A percentile compares a stretch with the other conserved stretches of the same genome.
Conservation (phyloP, 129 eudicot genomes). For the Cynara cardunculus region DNA sequence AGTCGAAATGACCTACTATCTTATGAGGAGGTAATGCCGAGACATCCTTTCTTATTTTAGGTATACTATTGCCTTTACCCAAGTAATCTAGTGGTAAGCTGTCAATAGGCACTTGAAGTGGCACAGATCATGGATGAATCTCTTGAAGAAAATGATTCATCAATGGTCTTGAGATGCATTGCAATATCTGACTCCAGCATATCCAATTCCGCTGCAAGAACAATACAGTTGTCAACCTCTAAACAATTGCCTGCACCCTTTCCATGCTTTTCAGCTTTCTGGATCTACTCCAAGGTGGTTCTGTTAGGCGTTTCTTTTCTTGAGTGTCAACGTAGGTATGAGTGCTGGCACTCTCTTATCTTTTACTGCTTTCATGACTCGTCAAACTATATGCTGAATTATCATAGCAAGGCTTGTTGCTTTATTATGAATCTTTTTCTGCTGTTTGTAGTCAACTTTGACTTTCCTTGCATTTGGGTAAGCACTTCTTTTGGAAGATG, state of each 20-base stretch:
- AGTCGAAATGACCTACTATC: conserved; percentile 64
- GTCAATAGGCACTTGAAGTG: conserved; percentile 84
- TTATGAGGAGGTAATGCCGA: conserved; percentile 72
- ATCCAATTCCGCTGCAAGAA: conserved; percentile 23
- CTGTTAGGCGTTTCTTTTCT: conserved; percentile 82
- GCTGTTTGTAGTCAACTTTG: too few species aligned
- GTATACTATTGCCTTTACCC: conserved; percentile 19
- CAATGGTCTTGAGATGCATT: conserved; percentile 65
- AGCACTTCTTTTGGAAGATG: background rate
- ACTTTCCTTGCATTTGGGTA: background rate
- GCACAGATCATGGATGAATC: conserved; percentile 94
- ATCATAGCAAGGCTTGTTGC: background rate
- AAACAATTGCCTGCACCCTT: conserved; percentile 33
- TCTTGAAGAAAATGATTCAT: conserved; percentile 57
- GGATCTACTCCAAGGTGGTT: conserved; percentile 91
- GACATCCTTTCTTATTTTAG: background rate
- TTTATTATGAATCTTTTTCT: background rate
- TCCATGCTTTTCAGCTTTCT: conserved; percentile 67
- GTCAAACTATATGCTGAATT: background rate
- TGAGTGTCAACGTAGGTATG: conserved; percentile 71
- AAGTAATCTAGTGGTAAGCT: conserved; percentile 6
- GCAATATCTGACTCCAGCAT: conserved; percentile 61
- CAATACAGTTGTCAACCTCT: conserved; percentile 22
- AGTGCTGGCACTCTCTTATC: background rate
- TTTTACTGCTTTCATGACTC: background rate